Evolutionary conservation across 441 rosid genomes (phyloP), one percentile per base, ranked within the genome.

Genomic region (Theobroma grandiflorum): DNA sequence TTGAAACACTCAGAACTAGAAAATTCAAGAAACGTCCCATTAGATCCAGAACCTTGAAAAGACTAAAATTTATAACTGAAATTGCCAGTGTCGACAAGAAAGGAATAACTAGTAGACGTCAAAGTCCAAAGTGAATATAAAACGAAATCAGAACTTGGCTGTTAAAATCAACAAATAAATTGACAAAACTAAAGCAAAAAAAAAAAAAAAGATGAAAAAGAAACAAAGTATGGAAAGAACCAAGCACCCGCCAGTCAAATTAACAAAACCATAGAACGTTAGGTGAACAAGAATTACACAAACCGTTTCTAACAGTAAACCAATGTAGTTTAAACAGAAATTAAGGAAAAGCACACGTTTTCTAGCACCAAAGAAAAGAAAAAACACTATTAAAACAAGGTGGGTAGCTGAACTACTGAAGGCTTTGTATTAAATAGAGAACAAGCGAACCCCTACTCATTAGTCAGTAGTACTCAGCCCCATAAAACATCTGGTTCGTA

Each of bases 231-330:
- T 8, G 67, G 40, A 42, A 35, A 77, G 50, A 65, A 40, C 42
- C 20, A 9, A 72, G 61, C 78, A 75, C 31, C 81, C 57, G 31
- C 76, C 76, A 64, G 76, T 78, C 76, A 78, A 71, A 70, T 58
- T 35, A 57, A 38, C 55, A 69, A 45, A 78, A 49, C 61, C 31
- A 35, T 33, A 45, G 81, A 78, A 59, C 11, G 57, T 59, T 74
- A 40, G 78, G 68, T 74, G 68, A 75, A 40, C 58, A n/a, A 45
- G n/a, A 15, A 22, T 58, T 9, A 63, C 8, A 45, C 0, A 49
- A 70, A 63, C 53, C 15, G 20, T n/a, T 26, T 49, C 47, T 8
- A 26, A 33, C 75, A 3, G 22, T 9, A 15, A 37, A 73, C n/a
- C 65, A 73, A 14, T 11, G 66, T 3, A 59, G 49, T 15, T 55